These are phyloP conservation scores for Danielozyma ontarioensis DNA, from an alignment of 805 yeast species.

Conservation along the genomic window DNA sequence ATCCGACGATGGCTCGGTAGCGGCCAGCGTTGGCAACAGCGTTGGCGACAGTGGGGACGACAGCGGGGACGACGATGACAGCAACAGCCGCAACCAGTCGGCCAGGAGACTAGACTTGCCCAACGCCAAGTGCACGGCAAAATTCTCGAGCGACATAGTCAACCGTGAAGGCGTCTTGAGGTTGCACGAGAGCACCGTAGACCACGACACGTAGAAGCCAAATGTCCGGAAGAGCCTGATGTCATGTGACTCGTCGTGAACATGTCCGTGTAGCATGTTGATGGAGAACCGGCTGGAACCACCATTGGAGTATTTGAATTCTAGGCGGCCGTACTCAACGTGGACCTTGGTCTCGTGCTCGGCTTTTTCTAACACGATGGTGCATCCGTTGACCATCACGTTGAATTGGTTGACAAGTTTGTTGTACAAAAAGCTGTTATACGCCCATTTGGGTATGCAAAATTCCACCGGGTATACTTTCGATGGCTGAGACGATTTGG, in stretches of 20 bases:
- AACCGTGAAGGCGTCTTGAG: not conserved
- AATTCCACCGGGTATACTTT: too few relatives aligned
- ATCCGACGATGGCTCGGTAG: too few relatives aligned
- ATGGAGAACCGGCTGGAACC: not conserved
- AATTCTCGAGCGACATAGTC: not conserved
- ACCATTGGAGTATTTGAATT: constrained; percentile 5
- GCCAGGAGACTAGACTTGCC: too few relatives aligned
- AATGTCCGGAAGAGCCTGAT: constrained; percentile 5
- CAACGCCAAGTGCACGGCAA: not conserved
- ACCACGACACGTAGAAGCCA: constrained; percentile 5
- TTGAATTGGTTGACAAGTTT: not conserved
- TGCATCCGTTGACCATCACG: not conserved
- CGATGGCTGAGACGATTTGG: too few relatives aligned
- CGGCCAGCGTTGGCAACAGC: too few relatives aligned
- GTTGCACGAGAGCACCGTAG: not conserved
- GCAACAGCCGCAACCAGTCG: too few relatives aligned
- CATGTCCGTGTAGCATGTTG: not conserved
- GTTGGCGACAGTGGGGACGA: too few relatives aligned
- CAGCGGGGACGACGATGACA: too few relatives aligned
- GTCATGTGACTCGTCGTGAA: constrained; percentile 10
- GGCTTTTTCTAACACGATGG: not conserved
- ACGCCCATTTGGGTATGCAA: too few relatives aligned
- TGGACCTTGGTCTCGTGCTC: constrained; percentile 4
- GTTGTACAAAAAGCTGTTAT: too few relatives aligned
- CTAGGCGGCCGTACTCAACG: constrained; percentile 4